Evolutionary conservation across 495 filamentous ascomycete species (phyloP), one percentile per base, ranked within the genome.

Genomic region (Darksidea phi): DNA sequence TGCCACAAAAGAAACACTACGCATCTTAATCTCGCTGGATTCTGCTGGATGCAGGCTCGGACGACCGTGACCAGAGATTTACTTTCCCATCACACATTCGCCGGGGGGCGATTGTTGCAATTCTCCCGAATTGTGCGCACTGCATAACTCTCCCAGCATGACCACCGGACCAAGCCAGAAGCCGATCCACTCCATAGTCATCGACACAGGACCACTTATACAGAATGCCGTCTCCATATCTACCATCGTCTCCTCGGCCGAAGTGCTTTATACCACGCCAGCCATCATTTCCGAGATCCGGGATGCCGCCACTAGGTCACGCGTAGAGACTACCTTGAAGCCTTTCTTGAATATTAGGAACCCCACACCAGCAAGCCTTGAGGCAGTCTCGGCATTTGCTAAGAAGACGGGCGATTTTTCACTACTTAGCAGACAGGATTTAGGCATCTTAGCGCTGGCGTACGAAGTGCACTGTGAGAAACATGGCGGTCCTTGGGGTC

Each of bases 191-290:
- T 88, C 88, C 12, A 82, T 99, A 38, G 81, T 97, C 55, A 77
- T 99, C 58, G 94, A 99, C 73, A 84, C 94, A 24, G 91, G 91
- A 48, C 91, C 93, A 1, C 87, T 99, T 59, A 86, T 99, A 57
- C 90, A 88, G 69, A 95, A 95, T 76, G 86, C 89, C 63, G 89
- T 91, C 45, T 74, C 86, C 24, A 82, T 93, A 36, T 91, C 88
- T 34, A 88, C 86, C 6, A 78, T 97, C 21, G 77, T 96, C 46
- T 77, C 79, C 42, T 84, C 88, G 70, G 85, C 88, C 37, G 84
- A 95, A 62, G 81, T 83, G 59, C 76, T 98, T 24, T 83, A 91
- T 69, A 97, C 91, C 11, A 87, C 94, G 3, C 91, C 92, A 1
- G 85, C 90, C 4, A 88, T 99, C 23, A 78, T 99, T 21, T 81